Base-by-base conservation (phyloP, 2,329 filamentous ascomycete genomes). In the Colletotrichum zoysiae region DNA sequence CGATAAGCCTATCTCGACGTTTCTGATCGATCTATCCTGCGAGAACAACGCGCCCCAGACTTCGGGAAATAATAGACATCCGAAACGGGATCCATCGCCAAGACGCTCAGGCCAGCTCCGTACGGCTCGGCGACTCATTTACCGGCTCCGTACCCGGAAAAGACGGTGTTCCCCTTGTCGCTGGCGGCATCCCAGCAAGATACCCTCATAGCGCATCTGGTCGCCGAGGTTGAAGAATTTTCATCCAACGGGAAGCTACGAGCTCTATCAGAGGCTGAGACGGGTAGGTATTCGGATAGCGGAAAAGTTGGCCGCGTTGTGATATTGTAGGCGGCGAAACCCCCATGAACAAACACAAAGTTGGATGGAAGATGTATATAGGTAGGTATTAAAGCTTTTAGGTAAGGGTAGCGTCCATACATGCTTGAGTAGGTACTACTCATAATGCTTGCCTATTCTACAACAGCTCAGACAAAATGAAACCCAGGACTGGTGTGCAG, bases 321-420 rank as follows among this genome's bases (percentile, higher is more conserved):
- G 0, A 38, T 48, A 20, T 18, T 51, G 33, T 35, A 74, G 71
- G 77, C 44, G 76, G 77, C 18, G 73, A 78, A 62, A 78, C 75
- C 11, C 77, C 77, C 2, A 75, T 78, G 26, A 75, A 76, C 5
- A 16, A 7, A 30, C 6, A 1, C 12, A 8, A 16, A 18, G 23
- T 14, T 5, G 14, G 12, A 30, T 2, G 14, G 0, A 7, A 30
- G 2, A 30, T 14, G 12, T 30, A 6, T 51, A 30, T 9, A 51
- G 23, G 6, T 9, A 51, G 23, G 6, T 16, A 30, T 7, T 44
- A 8, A 9, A 30, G 5, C 2, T 5, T 26, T 51, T 8, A 7
- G 14, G 1, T 30, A 16, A 26, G 23, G 23, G 20, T 16, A 18
- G 23, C 12, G 7, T 16, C 5, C 7, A 8, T 16, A 51, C n/a